Evolutionary conservation across 352 stramenopile genomes (phyloP).

Genomic region (Pythium scleroteichum): DNA sequence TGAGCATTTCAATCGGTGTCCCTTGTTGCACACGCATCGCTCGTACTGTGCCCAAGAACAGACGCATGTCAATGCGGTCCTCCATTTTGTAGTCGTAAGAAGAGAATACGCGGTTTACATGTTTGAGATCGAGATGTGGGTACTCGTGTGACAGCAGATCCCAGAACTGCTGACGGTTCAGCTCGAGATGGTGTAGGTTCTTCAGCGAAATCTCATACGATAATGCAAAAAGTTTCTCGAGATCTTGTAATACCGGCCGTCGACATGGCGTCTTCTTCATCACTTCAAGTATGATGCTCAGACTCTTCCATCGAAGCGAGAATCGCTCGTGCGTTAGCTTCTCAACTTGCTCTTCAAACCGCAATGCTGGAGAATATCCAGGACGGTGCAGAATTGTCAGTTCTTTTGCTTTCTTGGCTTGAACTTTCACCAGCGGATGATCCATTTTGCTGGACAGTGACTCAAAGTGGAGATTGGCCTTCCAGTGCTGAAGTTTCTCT

Average conservation of each 20-base stretch:
- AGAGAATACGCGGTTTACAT: slow-evolving; percentile 61
- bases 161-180: slow-evolving; percentile 53
- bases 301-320: slow-evolving; percentile 47
- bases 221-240: slow-evolving; percentile 59
- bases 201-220: slow-evolving; percentile 51
- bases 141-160: slow-evolving; percentile 53
- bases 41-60: slow-evolving; percentile 51
- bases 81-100: slow-evolving; percentile 55
- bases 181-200: slow-evolving; percentile 34
- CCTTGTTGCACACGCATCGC: slow-evolving; percentile 63
- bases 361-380: slow-evolving; percentile 40
- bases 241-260: slow-evolving; percentile 60
- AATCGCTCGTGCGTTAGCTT: slow-evolving; percentile 42
- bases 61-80: slow-evolving; percentile 52
- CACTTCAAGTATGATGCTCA: slow-evolving; percentile 45
- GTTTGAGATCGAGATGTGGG: slow-evolving; percentile 37
- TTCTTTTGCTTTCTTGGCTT: slow-evolving; percentile 34
- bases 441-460: slow-evolving; percentile 45
- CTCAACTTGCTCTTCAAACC: slow-evolving; percentile 37
- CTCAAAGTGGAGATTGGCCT: slow-evolving; percentile 45
- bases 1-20: slow-evolving; percentile 48
- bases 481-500: slow-evolving; percentile 41
- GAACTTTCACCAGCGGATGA: slow-evolving; percentile 44
- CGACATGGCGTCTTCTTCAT: slow-evolving; percentile 61
- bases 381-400: slow-evolving; percentile 55